These are phyloP conservation scores for Sarocladium kiliense DNA, from an alignment of 2,329 filamentous ascomycete species.

Conservation along the genomic window DNA sequence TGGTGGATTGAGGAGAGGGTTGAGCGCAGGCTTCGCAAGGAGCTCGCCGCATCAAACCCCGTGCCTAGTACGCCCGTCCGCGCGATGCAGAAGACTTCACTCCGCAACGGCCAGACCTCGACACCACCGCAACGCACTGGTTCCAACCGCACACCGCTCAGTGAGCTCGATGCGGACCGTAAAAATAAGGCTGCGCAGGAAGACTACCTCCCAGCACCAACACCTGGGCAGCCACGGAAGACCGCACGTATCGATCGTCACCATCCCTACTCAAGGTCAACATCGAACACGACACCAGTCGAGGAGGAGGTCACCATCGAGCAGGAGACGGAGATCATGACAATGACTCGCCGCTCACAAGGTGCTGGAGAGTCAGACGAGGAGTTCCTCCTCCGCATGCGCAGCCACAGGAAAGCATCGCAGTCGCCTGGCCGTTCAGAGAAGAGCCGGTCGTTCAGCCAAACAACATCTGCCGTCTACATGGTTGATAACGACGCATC, in stretches of 20 bases:
- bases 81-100: slow-evolving; percentile 54
- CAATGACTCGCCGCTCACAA: slow-evolving; percentile 56
- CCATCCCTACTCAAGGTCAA: slow-evolving; percentile 62
- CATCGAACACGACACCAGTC: slow-evolving; percentile 35
- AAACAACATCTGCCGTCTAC: slow-evolving; percentile 68
- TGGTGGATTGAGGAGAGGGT: slow-evolving; percentile 94
- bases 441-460: slow-evolving; percentile 67
- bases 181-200: slow-evolving; percentile 67
- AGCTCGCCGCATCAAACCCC: slow-evolving; percentile 45
- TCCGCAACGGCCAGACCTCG: slow-evolving; percentile 64
- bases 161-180: slow-evolving; percentile 83
- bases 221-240: slow-evolving; percentile 92
- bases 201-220: slow-evolving; percentile 90
- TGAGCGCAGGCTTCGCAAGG: slow-evolving; percentile 60
- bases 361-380: slow-evolving; percentile 68
- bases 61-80: slow-evolving; percentile 56
- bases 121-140: slow-evolving; percentile 79
- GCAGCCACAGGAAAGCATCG: slow-evolving; percentile 59
- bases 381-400: slow-evolving; percentile 73
- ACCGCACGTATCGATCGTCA: slow-evolving; percentile 72
- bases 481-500: slow-evolving; percentile 61
- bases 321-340: slow-evolving; percentile 56
- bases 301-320: slow-evolving; percentile 46
- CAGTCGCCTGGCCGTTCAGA: slow-evolving; percentile 57
- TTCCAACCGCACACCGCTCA: slow-evolving; percentile 77